A percentile compares a stretch with the other conserved stretches of the same genome.
Evolutionary conservation across 2,329 filamentous ascomycete genomes (phyloP).

Genomic region (Calonectria pseudoreteaudii): DNA sequence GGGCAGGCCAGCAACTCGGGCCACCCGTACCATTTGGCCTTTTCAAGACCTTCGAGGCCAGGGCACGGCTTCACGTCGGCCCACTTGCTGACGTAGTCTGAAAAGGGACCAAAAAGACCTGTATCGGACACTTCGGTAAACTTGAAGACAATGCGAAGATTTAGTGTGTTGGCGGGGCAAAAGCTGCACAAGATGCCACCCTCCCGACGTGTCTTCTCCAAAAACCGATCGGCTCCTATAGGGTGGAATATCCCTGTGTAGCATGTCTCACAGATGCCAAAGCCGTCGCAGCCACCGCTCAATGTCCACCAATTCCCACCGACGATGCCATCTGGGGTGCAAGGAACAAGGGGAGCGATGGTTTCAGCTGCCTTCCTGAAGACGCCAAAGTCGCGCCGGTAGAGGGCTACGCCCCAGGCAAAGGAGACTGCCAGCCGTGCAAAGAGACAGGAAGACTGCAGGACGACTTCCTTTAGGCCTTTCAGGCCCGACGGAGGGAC

Average conservation of each 20-base stretch:
- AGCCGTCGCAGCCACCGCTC: constrained; percentile 32
- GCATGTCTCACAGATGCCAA: constrained; percentile 50
- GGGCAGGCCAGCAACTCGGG: constrained; percentile 48
- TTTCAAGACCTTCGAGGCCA: constrained; percentile 37
- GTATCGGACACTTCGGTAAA: constrained; percentile 46
- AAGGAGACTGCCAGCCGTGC: constrained; percentile 35
- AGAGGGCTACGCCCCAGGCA: constrained; percentile 42
- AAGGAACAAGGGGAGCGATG: constrained; percentile 40
- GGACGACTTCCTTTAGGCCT: constrained; percentile 33
- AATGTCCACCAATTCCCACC: constrained; percentile 51
- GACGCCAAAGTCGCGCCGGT: constrained; percentile 39
- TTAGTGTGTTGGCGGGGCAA: constrained; percentile 40
- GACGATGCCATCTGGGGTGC: constrained; percentile 43
- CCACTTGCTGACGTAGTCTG: constrained; percentile 44
- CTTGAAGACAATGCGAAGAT: constrained; percentile 38
- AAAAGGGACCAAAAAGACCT: constrained; percentile 46
- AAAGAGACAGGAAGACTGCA: constrained; percentile 42
- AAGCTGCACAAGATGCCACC: constrained; percentile 47
- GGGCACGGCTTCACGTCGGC: constrained; percentile 43
- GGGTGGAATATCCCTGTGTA: constrained; percentile 45
- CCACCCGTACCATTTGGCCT: constrained; percentile 51
- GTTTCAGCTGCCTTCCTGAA: constrained; percentile 42
- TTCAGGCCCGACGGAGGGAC: constrained; percentile 32
- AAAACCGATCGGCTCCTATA: constrained; percentile 41
- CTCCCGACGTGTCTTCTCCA: constrained; percentile 36